Evolutionary conservation across 2,329 filamentous ascomycete species (phyloP).

Genomic region (Acarospora socialis): DNA sequence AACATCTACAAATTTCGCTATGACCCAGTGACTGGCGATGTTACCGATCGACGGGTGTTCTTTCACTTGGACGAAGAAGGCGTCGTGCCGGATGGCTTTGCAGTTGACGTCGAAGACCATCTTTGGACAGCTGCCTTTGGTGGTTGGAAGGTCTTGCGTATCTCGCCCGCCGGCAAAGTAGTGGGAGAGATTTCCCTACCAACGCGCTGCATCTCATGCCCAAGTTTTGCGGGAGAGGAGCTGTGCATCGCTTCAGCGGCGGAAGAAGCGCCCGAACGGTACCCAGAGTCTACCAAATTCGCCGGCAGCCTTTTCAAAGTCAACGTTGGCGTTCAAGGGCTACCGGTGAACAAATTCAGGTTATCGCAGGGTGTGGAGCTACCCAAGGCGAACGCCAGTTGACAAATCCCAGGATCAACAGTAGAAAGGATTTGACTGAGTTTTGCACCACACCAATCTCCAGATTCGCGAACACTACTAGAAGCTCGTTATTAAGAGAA

Average conservation of each 20-base stretch:
- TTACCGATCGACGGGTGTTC: constrained; percentile 56
- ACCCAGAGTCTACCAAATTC: constrained; percentile 46
- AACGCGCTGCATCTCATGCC: constrained; percentile 67
- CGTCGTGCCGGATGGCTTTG: constrained; percentile 64
- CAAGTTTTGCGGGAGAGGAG: constrained; percentile 58
- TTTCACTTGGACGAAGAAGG: constrained; percentile 55
- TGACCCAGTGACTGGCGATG: constrained; percentile 44
- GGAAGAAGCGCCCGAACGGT: constrained; percentile 48
- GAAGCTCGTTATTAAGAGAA: no score
- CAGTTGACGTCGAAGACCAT: constrained; percentile 69
- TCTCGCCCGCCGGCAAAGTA: constrained; percentile 54
- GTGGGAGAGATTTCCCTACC: constrained; percentile 63
- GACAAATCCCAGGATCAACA: no score
- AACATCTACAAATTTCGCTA: constrained; percentile 67
- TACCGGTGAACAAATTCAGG: constrained; percentile 51
- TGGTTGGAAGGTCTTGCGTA: constrained; percentile 58
- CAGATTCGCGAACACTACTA: no score
- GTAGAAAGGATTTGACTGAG: no score
- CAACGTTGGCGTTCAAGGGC: constrained; percentile 57
- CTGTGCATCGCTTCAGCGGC: constrained; percentile 71
- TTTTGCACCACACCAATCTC: no score
- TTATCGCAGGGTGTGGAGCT: no score
- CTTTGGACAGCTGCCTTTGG: constrained; percentile 84
- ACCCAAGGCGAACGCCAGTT: no score
- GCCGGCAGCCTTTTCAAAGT: constrained; percentile 63